Conservation (phyloP, 805 yeast species). For the Schizosaccharomyces lindneri region DNA sequence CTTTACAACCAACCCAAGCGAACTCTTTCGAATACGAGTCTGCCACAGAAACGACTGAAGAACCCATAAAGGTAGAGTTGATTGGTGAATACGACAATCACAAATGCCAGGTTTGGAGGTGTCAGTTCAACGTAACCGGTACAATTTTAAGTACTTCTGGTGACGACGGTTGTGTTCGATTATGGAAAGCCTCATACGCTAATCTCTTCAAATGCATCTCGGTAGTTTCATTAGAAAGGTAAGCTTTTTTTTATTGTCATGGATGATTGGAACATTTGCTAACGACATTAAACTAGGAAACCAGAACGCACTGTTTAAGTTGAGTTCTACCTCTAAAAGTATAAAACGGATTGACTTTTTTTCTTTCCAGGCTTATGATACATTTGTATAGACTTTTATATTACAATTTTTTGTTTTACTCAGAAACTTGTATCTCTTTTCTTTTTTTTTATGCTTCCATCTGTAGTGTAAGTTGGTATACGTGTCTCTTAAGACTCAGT, state of each 20-base stretch:
- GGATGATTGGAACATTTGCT: background rate
- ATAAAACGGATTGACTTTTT: too few relatives aligned
- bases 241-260: background rate
- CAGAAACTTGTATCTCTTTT: too few relatives aligned
- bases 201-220: slow-evolving; percentile 83
- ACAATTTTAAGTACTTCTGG: slow-evolving; percentile 83
- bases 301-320: slow-evolving; percentile 1
- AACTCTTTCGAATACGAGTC: background rate
- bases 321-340: too few relatives aligned
- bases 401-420: too few relatives aligned
- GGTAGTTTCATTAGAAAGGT: slow-evolving; percentile 36
- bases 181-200: slow-evolving; percentile 75
- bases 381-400: too few relatives aligned
- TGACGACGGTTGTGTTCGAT: slow-evolving; percentile 73
- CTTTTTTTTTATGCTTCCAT: too few relatives aligned
- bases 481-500: too few relatives aligned
- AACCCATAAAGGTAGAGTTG: slow-evolving; percentile 24
- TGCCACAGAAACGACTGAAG: background rate
- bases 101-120: slow-evolving; percentile 83
- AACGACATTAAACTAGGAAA: background rate
- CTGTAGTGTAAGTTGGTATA: too few relatives aligned
- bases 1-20: background rate
- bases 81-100: slow-evolving; percentile 53
- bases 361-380: too few relatives aligned
- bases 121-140: slow-evolving; percentile 84